phyloP scores from a whole-genome alignment of 768 basidiomycete species.

The Nidularia pulvinata region DNA sequence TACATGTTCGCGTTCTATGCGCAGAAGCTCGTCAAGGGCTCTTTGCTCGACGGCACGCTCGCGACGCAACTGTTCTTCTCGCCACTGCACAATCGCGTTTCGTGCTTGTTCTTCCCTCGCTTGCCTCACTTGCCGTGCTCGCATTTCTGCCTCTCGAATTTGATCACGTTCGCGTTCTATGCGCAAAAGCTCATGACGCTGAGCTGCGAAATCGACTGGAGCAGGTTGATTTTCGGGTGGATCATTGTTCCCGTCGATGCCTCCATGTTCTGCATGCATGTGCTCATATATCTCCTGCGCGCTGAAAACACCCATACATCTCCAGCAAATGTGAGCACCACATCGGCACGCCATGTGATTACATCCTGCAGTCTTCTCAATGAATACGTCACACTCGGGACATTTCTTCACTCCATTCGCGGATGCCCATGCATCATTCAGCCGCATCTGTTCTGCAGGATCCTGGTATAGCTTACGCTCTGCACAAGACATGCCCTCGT shows the following conservation, averaged over 20 bases:
- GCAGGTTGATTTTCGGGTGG: background rate
- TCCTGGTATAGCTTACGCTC: conserved; percentile 29
- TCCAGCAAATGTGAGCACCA: conserved; percentile 55
- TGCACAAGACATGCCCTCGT: conserved; percentile 51
- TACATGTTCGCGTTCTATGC: no score
- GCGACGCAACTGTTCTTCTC: no score
- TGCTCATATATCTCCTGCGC: conserved; percentile 22
- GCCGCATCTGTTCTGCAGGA: conserved; percentile 36
- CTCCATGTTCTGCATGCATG: conserved; percentile 23
- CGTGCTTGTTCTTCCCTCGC: no score
- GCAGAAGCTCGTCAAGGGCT: no score
- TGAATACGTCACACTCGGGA: conserved; percentile 39
- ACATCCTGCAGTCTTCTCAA: conserved; percentile 53
- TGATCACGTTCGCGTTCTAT: no score
- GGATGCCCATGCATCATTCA: conserved; percentile 36
- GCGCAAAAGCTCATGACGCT: background rate
- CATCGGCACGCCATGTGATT: conserved; percentile 55
- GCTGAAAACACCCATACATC: conserved; percentile 42
- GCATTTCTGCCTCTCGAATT: no score
- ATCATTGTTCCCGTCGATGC: conserved; percentile 4
- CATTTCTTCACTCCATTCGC: conserved; percentile 41
- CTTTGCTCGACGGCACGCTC: no score
- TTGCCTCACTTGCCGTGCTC: no score
- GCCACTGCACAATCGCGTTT: no score
- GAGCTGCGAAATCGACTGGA: background rate